A percentile compares a stretch with the other conserved stretches of the same genome.
Evolutionary conservation across 352 stramenopile genomes (phyloP).

Genomic region (Phytophthora ohioensis): DNA sequence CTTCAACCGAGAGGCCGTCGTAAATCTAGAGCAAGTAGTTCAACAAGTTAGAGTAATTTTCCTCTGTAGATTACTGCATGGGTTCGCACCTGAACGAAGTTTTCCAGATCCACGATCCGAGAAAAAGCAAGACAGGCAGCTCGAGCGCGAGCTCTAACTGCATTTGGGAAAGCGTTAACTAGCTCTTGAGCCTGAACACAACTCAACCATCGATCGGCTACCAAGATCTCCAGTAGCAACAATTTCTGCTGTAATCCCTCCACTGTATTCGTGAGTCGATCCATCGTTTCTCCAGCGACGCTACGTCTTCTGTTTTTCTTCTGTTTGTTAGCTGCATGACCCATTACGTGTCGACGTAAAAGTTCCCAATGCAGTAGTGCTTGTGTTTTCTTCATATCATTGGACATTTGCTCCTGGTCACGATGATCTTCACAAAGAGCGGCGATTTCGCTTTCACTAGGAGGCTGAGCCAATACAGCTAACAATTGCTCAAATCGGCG

Average conservation of each 20-base stretch:
- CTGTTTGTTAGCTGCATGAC: neutral
- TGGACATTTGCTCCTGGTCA: slow-evolving; percentile 3
- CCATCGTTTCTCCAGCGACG: slow-evolving; percentile 10
- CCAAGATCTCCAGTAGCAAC: slow-evolving; percentile 59
- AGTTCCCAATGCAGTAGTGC: slow-evolving; percentile 53
- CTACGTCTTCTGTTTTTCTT: slow-evolving; percentile 2
- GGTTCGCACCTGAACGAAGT: slow-evolving; percentile 62
- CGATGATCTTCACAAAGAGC: slow-evolving; percentile 24
- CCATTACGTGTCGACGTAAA: slow-evolving; percentile 39
- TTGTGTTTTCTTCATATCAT: slow-evolving; percentile 17
- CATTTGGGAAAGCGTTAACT: slow-evolving; percentile 54
- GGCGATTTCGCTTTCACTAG: slow-evolving; percentile 23
- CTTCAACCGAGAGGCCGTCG: slow-evolving; percentile 52
- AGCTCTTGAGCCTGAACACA: slow-evolving; percentile 54
- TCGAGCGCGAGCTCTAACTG: slow-evolving; percentile 56
- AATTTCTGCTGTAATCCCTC: slow-evolving; percentile 34
- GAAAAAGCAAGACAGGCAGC: slow-evolving; percentile 68
- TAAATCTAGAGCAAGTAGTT: slow-evolving; percentile 47
- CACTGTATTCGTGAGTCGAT: slow-evolving; percentile 25
- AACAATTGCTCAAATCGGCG: slow-evolving; percentile 70
- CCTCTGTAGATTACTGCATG: neutral
- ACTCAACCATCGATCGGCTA: slow-evolving; percentile 61
- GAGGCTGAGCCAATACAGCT: slow-evolving; percentile 42
- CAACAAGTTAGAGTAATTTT: neutral
- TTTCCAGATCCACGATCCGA: slow-evolving; percentile 80